Percentiles rank a stretch among this genome's conserved stretches.
Evolutionary conservation across 2,329 filamentous ascomycete genomes (phyloP).

Genomic region (Orbilia blumenaviensis): DNA sequence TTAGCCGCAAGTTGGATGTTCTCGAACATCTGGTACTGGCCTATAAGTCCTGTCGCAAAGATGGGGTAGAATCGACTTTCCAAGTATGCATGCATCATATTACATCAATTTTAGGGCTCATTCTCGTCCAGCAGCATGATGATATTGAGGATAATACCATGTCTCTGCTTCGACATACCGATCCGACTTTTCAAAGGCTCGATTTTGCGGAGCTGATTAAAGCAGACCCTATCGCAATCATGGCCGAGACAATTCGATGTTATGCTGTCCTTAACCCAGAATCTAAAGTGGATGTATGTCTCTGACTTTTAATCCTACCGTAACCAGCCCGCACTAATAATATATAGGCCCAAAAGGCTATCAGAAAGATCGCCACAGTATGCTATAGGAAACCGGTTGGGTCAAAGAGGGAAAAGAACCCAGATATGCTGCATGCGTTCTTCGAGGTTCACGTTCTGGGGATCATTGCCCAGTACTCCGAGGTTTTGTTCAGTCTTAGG

Average conservation of each 20-base stretch:
- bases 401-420: conserved; percentile 63
- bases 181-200: conserved; percentile 70
- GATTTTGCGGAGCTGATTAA: conserved; percentile 75
- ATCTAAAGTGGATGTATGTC: conserved; percentile 6
- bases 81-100: conserved; percentile 50
- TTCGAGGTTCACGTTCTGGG: conserved; percentile 85
- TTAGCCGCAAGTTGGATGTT: conserved; percentile 78
- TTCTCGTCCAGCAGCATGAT: conserved; percentile 66
- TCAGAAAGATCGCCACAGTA: conserved; percentile 40
- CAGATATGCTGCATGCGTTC: conserved; percentile 74
- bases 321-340: neutral
- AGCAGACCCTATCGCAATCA: conserved; percentile 77
- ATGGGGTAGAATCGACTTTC: conserved; percentile 61
- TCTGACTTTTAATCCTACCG: neutral
- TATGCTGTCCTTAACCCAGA: conserved; percentile 30
- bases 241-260: conserved; percentile 79
- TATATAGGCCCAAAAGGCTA: conserved; percentile 29
- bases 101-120: conserved; percentile 65
- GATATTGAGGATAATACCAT: conserved; percentile 69
- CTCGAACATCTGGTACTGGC: conserved; percentile 83
- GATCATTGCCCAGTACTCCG: conserved; percentile 82
- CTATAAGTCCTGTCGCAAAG: conserved; percentile 64
- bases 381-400: conserved; percentile 21
- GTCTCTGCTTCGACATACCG: conserved; percentile 62
- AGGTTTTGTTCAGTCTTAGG: conserved; percentile 76